Evolutionary conservation across 1,284 basidiomycete species (phyloP).

Genomic region (Puccinia brachypodii): DNA sequence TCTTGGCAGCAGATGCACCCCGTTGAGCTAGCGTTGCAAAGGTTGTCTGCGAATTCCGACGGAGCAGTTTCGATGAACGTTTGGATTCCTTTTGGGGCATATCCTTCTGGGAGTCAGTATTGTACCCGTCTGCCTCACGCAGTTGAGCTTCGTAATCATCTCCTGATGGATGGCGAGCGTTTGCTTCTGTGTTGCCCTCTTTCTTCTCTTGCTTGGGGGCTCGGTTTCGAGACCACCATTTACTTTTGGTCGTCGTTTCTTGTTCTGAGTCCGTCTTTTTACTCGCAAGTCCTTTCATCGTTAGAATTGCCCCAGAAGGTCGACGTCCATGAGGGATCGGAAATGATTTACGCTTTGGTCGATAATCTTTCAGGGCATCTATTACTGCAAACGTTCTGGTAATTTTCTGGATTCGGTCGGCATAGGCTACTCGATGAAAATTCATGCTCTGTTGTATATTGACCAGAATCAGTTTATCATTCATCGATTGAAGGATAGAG

Average conservation of each 20-base stretch:
- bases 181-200: not conserved
- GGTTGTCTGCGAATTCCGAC: slow-evolving; percentile 33
- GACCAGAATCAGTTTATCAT: slow-evolving; percentile 60
- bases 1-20: slow-evolving; percentile 49
- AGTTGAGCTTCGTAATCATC: slow-evolving; percentile 2
- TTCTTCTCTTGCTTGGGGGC: not conserved
- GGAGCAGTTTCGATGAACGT: not conserved
- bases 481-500: slow-evolving; percentile 60
- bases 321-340: not conserved
- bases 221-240: slow-evolving; percentile 2
- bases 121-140: not conserved
- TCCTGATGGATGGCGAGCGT: not conserved
- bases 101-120: not conserved
- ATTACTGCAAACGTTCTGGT: slow-evolving; percentile 65
- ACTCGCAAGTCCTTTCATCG: not conserved
- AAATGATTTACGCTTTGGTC: slow-evolving; percentile 62
- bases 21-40: slow-evolving; percentile 46
- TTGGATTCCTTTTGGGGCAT: not conserved
- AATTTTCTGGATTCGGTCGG: slow-evolving; percentile 68
- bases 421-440: slow-evolving; percentile 74
- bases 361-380: slow-evolving; percentile 69
- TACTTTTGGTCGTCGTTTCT: not conserved
- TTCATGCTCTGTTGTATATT: slow-evolving; percentile 48
- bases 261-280: not conserved
- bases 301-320: not conserved